A percentile compares a stretch with the other conserved stretches of the same genome.
phyloP scores from a whole-genome alignment of 352 stramenopile species.

The Phytophthora ohioensis region DNA sequence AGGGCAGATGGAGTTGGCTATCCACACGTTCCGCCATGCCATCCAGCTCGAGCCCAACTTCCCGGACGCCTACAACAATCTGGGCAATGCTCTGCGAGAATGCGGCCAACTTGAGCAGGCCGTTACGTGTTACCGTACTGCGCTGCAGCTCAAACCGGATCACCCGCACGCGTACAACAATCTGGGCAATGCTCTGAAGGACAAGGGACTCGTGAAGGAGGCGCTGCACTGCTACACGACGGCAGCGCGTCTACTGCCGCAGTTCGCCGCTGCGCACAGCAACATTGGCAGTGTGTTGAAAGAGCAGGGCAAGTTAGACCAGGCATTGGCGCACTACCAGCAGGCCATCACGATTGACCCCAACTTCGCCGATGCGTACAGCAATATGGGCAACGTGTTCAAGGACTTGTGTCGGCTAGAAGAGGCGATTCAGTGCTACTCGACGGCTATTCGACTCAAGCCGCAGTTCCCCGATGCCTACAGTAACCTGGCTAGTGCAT shows the following conservation, averaged over 20 bases:
- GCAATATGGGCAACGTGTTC: conserved; percentile 96
- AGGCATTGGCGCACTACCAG: conserved; percentile 95
- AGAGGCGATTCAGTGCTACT: conserved; percentile 92
- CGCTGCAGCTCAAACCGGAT: conserved; percentile 91
- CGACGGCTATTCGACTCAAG: conserved; percentile 91
- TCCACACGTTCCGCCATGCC: conserved; percentile 90
- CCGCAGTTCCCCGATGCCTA: conserved; percentile 92
- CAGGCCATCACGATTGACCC: conserved; percentile 94
- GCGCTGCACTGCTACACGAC: conserved; percentile 95
- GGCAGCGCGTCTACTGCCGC: conserved; percentile 89
- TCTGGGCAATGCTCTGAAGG: conserved; percentile 92
- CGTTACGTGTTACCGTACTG: conserved; percentile 90
- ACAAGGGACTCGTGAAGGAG: conserved; percentile 93
- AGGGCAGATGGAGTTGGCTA: conserved; percentile 83
- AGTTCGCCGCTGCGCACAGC: conserved; percentile 93
- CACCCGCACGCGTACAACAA: conserved; percentile 96
- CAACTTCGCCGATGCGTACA: conserved; percentile 92
- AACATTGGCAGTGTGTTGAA: conserved; percentile 96
- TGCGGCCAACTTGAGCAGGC: conserved; percentile 82
- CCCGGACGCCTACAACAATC: conserved; percentile 94
- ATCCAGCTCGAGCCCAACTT: conserved; percentile 95
- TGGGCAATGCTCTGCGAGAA: conserved; percentile 92
- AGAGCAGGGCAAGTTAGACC: conserved; percentile 93
- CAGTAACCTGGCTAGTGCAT: conserved; percentile 92
- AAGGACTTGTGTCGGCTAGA: conserved; percentile 91